These are phyloP conservation scores for Elongisporangium prolatum DNA, from an alignment of 352 stramenopile genomes.

Conservation along the genomic window DNA sequence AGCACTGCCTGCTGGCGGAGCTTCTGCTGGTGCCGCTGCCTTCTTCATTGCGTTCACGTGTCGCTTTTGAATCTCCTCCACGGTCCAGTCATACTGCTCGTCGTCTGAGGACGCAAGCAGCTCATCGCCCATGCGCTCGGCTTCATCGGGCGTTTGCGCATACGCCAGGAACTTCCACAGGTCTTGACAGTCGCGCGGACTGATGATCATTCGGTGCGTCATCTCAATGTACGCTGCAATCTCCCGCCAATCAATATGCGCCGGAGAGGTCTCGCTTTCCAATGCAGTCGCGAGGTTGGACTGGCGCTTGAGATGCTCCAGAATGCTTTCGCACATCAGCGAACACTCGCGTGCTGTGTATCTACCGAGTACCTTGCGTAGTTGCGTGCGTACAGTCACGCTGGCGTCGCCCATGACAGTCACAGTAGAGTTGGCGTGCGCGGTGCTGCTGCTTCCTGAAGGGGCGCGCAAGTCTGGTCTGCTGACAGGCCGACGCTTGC, in stretches of 20 bases:
- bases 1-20: background rate
- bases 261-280: conserved; percentile 35
- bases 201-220: conserved; percentile 30
- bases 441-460: background rate
- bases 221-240: conserved; percentile 33
- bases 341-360: conserved; percentile 49
- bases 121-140: conserved; percentile 5
- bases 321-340: conserved; percentile 49
- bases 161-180: conserved; percentile 82
- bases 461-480: background rate
- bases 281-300: conserved; percentile 34
- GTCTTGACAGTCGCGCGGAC: conserved; percentile 35
- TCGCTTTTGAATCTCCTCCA: conserved; percentile 20
- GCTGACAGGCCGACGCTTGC: conserved; percentile 2
- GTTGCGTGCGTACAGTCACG: conserved; percentile 12
- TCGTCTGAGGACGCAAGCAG: conserved; percentile 45
- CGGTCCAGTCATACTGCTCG: conserved; percentile 34
- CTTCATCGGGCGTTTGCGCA: conserved; percentile 15
- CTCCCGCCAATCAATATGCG: conserved; percentile 43
- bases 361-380: conserved; percentile 28
- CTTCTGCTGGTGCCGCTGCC: background rate
- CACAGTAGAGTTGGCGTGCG: background rate
- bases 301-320: conserved; percentile 45
- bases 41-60: background rate
- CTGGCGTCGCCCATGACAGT: conserved; percentile 12